These are phyloP conservation scores for Mycena haematopus DNA, from an alignment of 768 basidiomycete genomes.

Conservation along the genomic window DNA sequence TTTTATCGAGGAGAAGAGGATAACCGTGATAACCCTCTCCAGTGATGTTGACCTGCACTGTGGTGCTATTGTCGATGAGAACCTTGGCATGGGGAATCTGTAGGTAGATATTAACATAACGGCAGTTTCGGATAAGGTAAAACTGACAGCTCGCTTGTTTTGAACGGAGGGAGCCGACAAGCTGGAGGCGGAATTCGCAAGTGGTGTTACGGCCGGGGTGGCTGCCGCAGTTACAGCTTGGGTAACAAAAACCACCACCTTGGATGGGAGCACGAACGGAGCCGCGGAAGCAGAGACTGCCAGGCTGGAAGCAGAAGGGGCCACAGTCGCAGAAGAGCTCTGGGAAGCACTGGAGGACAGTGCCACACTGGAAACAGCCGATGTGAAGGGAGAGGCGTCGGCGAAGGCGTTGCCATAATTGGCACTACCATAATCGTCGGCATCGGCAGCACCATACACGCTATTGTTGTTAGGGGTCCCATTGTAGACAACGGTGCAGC, in stretches of 20 bases:
- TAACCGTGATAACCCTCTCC: conserved; percentile 43
- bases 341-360: conserved; percentile 1
- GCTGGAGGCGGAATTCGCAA: background rate
- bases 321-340: conserved; percentile 14
- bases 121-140: background rate
- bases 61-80: conserved; percentile 28
- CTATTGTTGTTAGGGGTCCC: conserved; percentile 39
- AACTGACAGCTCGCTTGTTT: conserved; percentile 7
- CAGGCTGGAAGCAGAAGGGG: conserved; percentile 8
- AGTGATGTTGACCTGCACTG: conserved; percentile 37
- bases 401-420: conserved; percentile 1
- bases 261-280: background rate
- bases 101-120: background rate
- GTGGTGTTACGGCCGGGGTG: background rate
- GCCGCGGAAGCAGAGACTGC: conserved; percentile 15
- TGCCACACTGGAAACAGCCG: background rate
- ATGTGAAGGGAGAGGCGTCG: conserved; percentile 11
- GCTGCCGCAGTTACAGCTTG: background rate
- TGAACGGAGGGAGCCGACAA: background rate
- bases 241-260: conserved; percentile 1
- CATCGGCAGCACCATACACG: background rate
- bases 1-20: conserved; percentile 46
- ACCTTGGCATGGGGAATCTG: conserved; percentile 25
- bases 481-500: conserved; percentile 66
- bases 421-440: background rate